Evolutionary conservation across 129 eudicot genomes (phyloP), one percentile per base, ranked within the genome.

Genomic region (Apium graveolens): DNA sequence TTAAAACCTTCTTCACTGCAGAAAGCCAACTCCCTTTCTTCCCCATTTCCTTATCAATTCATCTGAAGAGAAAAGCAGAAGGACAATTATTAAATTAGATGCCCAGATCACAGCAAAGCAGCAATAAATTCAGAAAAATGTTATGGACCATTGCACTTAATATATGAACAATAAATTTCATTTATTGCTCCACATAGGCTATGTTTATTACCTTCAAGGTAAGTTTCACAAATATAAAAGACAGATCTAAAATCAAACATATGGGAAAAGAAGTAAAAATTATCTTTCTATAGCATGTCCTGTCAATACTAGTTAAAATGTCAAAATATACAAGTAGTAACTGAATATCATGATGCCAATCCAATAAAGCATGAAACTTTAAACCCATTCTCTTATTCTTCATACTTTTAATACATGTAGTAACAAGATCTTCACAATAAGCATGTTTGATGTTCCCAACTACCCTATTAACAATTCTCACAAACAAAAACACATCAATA

Each of bases 1-100:
- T 89, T 68, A 91, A 63, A 80, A 86, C 97, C 77, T 86, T 89
- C 76, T 84, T 91, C 34, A 91, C 93, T 74, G 93, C 93, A 82
- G 93, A 80, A 75, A 91, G 77, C 97, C 91, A 89, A 60, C 81
- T 60, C 71, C 90, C 83, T 78, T 86, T 91, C 88, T 86, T 91
- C 85, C 93, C 91, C 97, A 91, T 91, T 82, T 85, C 85, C 80
- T 75, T 63, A 20, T 85, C 83, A 88, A 84, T 53, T 84, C 90
- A 91, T 83, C 90, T 88, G 62, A 70, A 39, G 42, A 83, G 34
- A 81, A 32, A 80, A 79, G 46, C 53, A 71, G 45, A 60, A 63
- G 73, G 24, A 71, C 5, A 49, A 43, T 16, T 43, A 55, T 51
- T 45, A 62, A 79, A 57, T 53, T 79, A 60, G 81, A 80, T 80